Evolutionary conservation across 768 basidiomycete genomes (phyloP), one percentile per base, ranked within the genome.

Genomic region (Psilocybe subaeruginosa): DNA sequence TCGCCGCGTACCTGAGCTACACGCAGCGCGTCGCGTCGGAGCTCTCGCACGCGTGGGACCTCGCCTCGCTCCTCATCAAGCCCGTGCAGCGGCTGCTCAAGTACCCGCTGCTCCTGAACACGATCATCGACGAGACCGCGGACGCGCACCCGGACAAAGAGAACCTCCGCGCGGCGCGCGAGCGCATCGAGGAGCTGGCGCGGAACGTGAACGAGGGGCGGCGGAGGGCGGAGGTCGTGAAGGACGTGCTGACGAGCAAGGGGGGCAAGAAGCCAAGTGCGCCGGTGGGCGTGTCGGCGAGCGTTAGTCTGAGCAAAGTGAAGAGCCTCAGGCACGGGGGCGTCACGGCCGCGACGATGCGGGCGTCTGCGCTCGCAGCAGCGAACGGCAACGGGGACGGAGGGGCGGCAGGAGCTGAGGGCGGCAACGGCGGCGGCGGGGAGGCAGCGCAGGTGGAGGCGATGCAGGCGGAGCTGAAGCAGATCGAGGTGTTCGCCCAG

Each of bases 51-150:
- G 92, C 94, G 2, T 95, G 94, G 90, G 97, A 99, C 72, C 85
- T 99, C 29, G 82, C 93, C 4, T 95, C 94, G 0, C 84, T 98
- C 41, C 89, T 99, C 62, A 98, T 99, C 75, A 98, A 99, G 75
- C 97, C 97, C 35, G 94, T 99, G 3, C 97, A 99, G 70, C 88
- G 97, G 14, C 83, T 98, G 57, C 87, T 98, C 64, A 99, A 98
- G 72, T 99, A 99, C 70, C 87, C 93, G 0, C 84, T 99, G 8
- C 83, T 99, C 30, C 85, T 99, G 35, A 76, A 77, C 27, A 85
- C 91, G 27, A 88, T 94, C 65, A 83, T 90, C 55, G 86, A 89
- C 53, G 89, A 88, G 68, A 94, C 93, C 0, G 85, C 88, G 6
- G 84, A 87, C 55, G 72, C 74, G 23, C 91, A 93, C 68, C 76